phyloP scores from a whole-genome alignment of 345 rosid genomes.

The Mangifera indica region DNA sequence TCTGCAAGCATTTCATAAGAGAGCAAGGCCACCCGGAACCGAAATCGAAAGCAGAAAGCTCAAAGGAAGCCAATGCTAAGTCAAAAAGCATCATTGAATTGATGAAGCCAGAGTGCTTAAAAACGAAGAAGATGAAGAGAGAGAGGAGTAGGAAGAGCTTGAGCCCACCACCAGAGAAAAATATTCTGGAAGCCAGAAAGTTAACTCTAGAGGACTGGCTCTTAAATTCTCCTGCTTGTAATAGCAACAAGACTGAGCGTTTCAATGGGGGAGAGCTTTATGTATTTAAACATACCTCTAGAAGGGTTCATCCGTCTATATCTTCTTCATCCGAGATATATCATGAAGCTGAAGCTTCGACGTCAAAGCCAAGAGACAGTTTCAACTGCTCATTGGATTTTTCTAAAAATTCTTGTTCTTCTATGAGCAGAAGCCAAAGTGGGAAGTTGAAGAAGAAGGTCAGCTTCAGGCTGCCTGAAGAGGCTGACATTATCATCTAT shows the following conservation, averaged over 20 bases:
- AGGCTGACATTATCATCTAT: slow-evolving; percentile 33
- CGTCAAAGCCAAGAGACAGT: neutral
- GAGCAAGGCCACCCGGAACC: neutral
- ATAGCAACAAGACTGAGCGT: slow-evolving; percentile 11
- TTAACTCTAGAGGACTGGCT: slow-evolving; percentile 42
- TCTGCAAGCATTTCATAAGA: slow-evolving; percentile 14
- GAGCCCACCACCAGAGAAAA: slow-evolving; percentile 9
- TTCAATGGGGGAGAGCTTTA: slow-evolving; percentile 26
- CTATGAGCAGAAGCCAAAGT: slow-evolving; percentile 25
- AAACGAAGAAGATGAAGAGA: slow-evolving; percentile 14
- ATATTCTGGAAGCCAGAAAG: neutral
- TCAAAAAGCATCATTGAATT: slow-evolving; percentile 5
- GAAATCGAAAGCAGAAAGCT: neutral
- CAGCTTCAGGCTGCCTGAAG: slow-evolving; percentile 42
- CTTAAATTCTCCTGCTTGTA: slow-evolving; percentile 31
- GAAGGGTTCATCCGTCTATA: slow-evolving; percentile 24
- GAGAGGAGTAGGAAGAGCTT: slow-evolving; percentile 1
- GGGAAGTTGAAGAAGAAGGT: slow-evolving; percentile 35
- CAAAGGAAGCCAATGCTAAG: slow-evolving; percentile 2
- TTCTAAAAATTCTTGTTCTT: slow-evolving; percentile 1
- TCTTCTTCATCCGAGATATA: neutral
- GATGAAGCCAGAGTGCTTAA: slow-evolving; percentile 28
- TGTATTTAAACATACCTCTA: slow-evolving; percentile 23
- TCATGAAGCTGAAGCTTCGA: neutral
- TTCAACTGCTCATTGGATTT: slow-evolving; percentile 4